phyloP scores from a whole-genome alignment of 2,329 filamentous ascomycete genomes.

The Xylaria arbuscula region DNA sequence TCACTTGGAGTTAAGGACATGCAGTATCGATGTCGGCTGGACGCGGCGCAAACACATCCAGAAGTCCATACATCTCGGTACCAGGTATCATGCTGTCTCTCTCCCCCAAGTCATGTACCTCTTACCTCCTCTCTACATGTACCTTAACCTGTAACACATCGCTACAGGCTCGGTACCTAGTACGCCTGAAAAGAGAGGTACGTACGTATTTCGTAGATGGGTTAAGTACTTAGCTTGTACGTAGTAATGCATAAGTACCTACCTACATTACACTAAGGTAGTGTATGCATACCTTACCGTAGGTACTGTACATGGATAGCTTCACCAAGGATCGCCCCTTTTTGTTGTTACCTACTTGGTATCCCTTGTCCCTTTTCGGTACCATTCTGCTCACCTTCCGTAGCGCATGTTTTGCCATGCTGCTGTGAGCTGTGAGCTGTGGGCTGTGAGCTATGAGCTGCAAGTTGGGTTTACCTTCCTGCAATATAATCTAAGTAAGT shows the following conservation, averaged over 20 bases:
- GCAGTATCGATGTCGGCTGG: conserved; percentile 17
- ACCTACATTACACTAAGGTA: neutral
- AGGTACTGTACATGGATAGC: neutral
- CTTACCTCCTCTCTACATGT: neutral
- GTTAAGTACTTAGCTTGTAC: neutral
- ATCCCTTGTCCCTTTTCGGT: conserved; percentile 26
- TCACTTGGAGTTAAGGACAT: conserved; percentile 3
- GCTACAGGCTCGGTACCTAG: neutral
- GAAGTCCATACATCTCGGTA: conserved; percentile 24
- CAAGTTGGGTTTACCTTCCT: conserved; percentile 12
- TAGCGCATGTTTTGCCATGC: conserved; percentile 7
- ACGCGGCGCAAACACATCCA: conserved; percentile 16
- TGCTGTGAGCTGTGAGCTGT: conserved; percentile 2
- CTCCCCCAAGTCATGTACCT: neutral
- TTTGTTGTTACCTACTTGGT: conserved; percentile 12
- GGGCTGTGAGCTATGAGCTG: neutral
- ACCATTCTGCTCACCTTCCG: conserved; percentile 36
- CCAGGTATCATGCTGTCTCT: neutral
- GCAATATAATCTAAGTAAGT: no score
- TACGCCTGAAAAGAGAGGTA: neutral
- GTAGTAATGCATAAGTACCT: no score
- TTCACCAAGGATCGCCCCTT: conserved; percentile 26
- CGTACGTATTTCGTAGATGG: neutral
- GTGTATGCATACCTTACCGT: neutral
- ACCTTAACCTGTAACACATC: neutral